Conservation (phyloP, 331 rosid species). For the Rhamnella rubrinervis region DNA sequence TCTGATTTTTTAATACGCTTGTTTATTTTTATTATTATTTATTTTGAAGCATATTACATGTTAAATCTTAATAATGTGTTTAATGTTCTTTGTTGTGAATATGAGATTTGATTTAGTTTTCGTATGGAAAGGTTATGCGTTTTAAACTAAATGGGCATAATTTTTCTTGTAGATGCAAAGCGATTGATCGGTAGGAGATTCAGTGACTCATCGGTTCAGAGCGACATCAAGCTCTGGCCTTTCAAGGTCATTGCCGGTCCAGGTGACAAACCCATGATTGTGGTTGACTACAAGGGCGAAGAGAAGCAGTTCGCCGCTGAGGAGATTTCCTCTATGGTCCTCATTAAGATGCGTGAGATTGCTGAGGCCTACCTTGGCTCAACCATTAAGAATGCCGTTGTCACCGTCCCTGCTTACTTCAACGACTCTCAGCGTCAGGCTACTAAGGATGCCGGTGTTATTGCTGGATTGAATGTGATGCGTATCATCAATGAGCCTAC, state of each 20-base stretch:
- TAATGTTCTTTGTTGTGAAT: background rate
- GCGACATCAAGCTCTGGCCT: slow-evolving; percentile 77
- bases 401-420: slow-evolving; percentile 77
- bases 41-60: background rate
- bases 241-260: slow-evolving; percentile 62
- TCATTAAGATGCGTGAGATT: slow-evolving; percentile 74
- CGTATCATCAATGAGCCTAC: slow-evolving; percentile 75
- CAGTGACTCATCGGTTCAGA: slow-evolving; percentile 60
- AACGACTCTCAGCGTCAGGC: slow-evolving; percentile 83
- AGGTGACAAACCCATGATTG: slow-evolving; percentile 72
- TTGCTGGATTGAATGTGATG: slow-evolving; percentile 69
- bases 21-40: background rate
- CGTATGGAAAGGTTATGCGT: background rate
- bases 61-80: background rate
- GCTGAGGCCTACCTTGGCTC: slow-evolving; percentile 75
- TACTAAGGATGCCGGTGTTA: slow-evolving; percentile 73
- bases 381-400: slow-evolving; percentile 63
- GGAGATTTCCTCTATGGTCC: slow-evolving; percentile 77
- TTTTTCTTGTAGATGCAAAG: slow-evolving; percentile 55
- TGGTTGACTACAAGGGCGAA: slow-evolving; percentile 63
- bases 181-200: slow-evolving; percentile 72
- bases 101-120: too few species aligned
- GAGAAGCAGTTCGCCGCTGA: slow-evolving; percentile 72
- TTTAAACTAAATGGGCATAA: background rate
- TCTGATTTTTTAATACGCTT: too few species aligned